Evolutionary conservation across 768 basidiomycete genomes (phyloP), one percentile per base, ranked within the genome.

Genomic region (Podaxis pistillaris): DNA sequence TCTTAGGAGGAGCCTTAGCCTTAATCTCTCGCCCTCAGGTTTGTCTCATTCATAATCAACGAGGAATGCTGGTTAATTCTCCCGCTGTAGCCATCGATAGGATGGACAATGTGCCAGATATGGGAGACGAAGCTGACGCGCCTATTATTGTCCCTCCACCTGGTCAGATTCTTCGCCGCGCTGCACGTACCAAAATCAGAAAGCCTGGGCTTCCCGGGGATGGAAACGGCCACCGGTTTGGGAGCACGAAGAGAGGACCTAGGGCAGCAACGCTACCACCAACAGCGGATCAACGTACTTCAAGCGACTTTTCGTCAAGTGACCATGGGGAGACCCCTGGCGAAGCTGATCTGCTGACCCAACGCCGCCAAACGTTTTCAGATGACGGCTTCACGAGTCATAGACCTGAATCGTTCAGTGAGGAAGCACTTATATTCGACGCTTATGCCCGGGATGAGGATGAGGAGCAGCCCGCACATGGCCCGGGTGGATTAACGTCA

Each of bases 171-270:
- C 82, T 99, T 12, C 90, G 94, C 22, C 90, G 97, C 40, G 86
- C 94, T 9, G 94, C 94, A 3, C 87, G 96, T 13, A 99, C 97
- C 0, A 95, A 94, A 79, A 97, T 98, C 68, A 89, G 96, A 38
- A 99, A 98, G 77, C 80, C 88, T 13, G 84, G 86, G 4, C 73
- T 89, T 5, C 81, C 84, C 13, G 91, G 87, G 24, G 93, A 91
- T 73, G 91, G 90, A 11, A 87, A 84, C 37, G 91, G 91, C 1
- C 93, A 93, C 80, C 88, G 94, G 11, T 96, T 96, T 75, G 82
- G 83, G 38, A 74, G 84, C 26, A 76, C 78, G 15, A 75, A 81
- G 58, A 71, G 81, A 51, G 75, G 75, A 17, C 70, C 70, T 13
- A 70, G 74, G 15, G 62, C 69, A 63, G 72, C 73, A 62, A 66